Conservation (phyloP, 495 filamentous ascomycete species). For the Halenospora varia region DNA sequence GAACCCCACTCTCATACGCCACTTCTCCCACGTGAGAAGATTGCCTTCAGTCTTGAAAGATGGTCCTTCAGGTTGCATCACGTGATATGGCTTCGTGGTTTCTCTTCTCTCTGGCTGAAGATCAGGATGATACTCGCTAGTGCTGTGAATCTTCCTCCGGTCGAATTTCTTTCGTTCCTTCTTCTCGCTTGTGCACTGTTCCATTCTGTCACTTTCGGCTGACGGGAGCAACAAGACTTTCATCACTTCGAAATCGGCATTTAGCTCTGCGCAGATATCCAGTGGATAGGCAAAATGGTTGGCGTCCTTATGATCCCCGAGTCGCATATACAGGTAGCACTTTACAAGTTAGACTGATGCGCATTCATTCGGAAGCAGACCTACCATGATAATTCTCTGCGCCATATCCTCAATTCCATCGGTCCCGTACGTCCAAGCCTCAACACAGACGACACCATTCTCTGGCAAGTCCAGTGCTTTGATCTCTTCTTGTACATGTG, state of each 20-base stretch:
- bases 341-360: constrained; percentile 38
- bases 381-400: constrained; percentile 51
- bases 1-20: constrained; percentile 68
- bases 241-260: constrained; percentile 43
- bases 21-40: constrained; percentile 64
- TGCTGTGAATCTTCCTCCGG: background rate
- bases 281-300: constrained; percentile 27
- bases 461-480: constrained; percentile 56
- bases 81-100: constrained; percentile 47
- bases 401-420: constrained; percentile 64
- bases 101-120: constrained; percentile 37
- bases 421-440: constrained; percentile 42
- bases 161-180: constrained; percentile 1
- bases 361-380: constrained; percentile 10
- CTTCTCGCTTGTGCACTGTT: constrained; percentile 12
- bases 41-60: constrained; percentile 42
- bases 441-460: constrained; percentile 50
- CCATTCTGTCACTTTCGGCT: constrained; percentile 35
- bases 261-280: constrained; percentile 35
- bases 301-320: constrained; percentile 15
- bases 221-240: constrained; percentile 50
- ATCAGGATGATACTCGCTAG: constrained; percentile 59
- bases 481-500: constrained; percentile 6
- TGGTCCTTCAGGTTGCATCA: constrained; percentile 47
- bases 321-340: constrained; percentile 8